Evolutionary conservation across 2,329 filamentous ascomycete species (phyloP).

Genomic region (Penicillium sp.): DNA sequence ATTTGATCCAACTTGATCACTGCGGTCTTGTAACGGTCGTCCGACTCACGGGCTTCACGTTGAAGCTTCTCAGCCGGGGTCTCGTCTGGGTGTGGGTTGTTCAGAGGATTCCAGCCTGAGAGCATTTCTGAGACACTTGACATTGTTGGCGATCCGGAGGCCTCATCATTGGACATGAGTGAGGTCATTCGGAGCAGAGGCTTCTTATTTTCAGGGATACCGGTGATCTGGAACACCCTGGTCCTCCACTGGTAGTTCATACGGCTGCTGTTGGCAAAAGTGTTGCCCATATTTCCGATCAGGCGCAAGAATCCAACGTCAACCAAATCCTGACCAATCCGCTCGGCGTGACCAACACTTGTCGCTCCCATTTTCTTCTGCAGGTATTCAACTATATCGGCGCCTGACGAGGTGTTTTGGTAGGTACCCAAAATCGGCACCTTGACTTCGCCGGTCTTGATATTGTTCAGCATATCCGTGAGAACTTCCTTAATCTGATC

Average conservation of each 20-base stretch:
- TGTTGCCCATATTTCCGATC: constrained; percentile 89
- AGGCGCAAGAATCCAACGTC: constrained; percentile 80
- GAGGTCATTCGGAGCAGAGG: constrained; percentile 71
- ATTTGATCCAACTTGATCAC: constrained; percentile 85
- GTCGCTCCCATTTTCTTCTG: constrained; percentile 81
- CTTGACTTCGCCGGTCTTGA: constrained; percentile 86
- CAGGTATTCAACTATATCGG: constrained; percentile 93
- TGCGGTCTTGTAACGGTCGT: constrained; percentile 86
- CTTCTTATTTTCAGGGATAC: constrained; percentile 82
- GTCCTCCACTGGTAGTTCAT: constrained; percentile 98
- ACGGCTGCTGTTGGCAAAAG: constrained; percentile 94
- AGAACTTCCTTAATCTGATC: constrained; percentile 91
- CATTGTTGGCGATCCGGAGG: constrained; percentile 74
- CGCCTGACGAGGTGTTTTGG: constrained; percentile 82
- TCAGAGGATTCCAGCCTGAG: constrained; percentile 87
- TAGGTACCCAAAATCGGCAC: constrained; percentile 95
- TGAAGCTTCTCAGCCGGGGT: constrained; percentile 81
- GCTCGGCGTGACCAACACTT: constrained; percentile 85
- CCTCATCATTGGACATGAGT: constrained; percentile 56
- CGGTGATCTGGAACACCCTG: constrained; percentile 82
- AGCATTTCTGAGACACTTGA: constrained; percentile 85
- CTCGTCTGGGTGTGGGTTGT: constrained; percentile 87
- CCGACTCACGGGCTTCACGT: constrained; percentile 82
- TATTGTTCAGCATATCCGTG: constrained; percentile 76
- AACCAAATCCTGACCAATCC: constrained; percentile 90